Base-by-base conservation (phyloP, 1,139 yeast species). In the Lodderomyces margitis region DNA sequence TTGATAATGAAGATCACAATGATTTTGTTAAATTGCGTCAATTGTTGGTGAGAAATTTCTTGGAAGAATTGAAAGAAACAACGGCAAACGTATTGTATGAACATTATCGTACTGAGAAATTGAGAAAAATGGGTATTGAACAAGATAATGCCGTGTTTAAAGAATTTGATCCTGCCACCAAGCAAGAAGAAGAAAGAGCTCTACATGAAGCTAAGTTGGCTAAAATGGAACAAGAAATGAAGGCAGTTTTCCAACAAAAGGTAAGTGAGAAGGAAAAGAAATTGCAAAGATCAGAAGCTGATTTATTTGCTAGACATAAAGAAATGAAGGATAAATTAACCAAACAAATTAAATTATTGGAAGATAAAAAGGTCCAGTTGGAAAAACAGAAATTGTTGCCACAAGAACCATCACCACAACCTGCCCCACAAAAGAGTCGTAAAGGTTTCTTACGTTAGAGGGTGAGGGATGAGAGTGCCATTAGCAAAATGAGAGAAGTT, bases 211-310 rank as follows among this genome's bases (percentile, higher is more conserved):
- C 96, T 47, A 88, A 92, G 61, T 76, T 94, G 56, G 84, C 92
- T 46, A 89, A 88, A 71, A 81, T 94, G 85, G 98, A 94, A 70
- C 80, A 89, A 28, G 98, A 92, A 68, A 89, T 94, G 98, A 91
- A 92, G 72, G 78, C 83, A 21, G 96, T 94, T 44, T 94, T 94
- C 81, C 96, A 91, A 68, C 95, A 87, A 61, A 94, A 92, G 72
- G 98, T 94, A 31, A 75, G 86, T 45, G 98, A 91, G 68, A 94
- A 94, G 81, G 99, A 94, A 67, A 87, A 89, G 76, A 91, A 91
- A 71, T 80, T 94, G 62, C 96, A 91, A 72, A 87, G 91, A 69
- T 88, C 97, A 38, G 98, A 94, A 69, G 95, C 96, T 44, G 98
- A 94, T 66, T 78, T 94, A 59, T 92, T 92, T 64, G 81, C 95